Evolutionary conservation across 208 protist species (phyloP).

Genomic region (Angomonas deanei): DNA sequence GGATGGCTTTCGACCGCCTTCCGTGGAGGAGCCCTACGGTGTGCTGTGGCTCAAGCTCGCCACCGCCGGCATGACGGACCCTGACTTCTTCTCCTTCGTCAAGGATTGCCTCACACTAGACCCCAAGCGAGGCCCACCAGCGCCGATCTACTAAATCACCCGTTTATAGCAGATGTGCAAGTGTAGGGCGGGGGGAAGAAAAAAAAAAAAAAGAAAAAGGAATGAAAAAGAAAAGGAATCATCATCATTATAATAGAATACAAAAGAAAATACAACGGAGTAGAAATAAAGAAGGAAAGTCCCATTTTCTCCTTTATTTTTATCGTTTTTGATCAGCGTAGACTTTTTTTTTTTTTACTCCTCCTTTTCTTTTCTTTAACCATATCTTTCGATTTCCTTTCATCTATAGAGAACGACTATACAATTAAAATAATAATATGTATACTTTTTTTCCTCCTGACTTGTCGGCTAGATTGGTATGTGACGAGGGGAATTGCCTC

Average conservation of each 20-base stretch:
- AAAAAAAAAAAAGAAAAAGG: background rate
- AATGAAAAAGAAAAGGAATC: background rate
- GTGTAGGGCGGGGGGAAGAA: conserved; percentile 15
- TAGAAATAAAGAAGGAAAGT: background rate
- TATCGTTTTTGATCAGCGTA: background rate
- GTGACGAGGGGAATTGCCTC: background rate
- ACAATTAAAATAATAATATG: background rate
- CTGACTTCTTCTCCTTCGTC: conserved; percentile 86
- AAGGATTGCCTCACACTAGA: conserved; percentile 81
- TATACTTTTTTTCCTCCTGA: conserved; percentile 2
- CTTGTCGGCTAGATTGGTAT: background rate
- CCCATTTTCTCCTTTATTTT: conserved; percentile 1
- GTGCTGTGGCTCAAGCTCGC: conserved; percentile 74
- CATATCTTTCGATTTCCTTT: background rate
- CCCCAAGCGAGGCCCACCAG: conserved; percentile 75
- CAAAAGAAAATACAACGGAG: background rate
- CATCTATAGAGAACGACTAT: background rate
- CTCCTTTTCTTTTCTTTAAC: background rate
- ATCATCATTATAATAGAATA: background rate
- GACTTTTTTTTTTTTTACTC: background rate
- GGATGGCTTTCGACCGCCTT: background rate
- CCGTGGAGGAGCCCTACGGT: conserved; percentile 36
- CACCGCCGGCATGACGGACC: conserved; percentile 56
- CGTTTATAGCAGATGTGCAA: conserved; percentile 64
- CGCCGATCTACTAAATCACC: conserved; percentile 74